Base-by-base conservation (phyloP, 129 eudicot genomes). In the Helianthus annuus region DNA sequence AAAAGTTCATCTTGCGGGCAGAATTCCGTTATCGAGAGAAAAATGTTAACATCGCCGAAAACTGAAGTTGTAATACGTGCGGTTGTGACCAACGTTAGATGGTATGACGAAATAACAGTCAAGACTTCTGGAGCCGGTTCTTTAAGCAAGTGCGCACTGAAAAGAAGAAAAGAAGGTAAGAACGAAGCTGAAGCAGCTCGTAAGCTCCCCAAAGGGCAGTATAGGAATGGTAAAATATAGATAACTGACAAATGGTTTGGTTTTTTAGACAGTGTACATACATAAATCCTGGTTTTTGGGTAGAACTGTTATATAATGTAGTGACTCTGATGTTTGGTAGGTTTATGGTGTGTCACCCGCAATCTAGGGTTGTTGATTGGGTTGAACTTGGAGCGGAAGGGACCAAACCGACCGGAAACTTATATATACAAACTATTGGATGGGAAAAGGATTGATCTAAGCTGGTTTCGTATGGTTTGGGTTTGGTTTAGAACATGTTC, bases 1-100 rank as follows among this genome's bases (percentile, higher is more conserved):
- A 72, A 77, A 40, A 83, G 83, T 58, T 72, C 85, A 19, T 34
- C 76, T 51, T 84, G 91, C 17, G 97, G 97, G 64, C 96, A 88
- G 57, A 84, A 68, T 61, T 82, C 89, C 22, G 64, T 89, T 38
- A 60, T 91, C 1, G 97, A 88, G 78, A 84, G 82, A 69, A 84
- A 56, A 49, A 64, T 75, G 22, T 53, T 68, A 16, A 60, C 76
- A 65, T 64, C 53, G 11, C 93, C 96, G 56, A 86, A 82, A 72
- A 84, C 72, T 19, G 93, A 88, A 65, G 61, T 71, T 53, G 36
- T 61, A 15, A 79, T 78, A 42, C 84, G 82, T 74, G 96, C 93
- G 55, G 64, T 92, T 27, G 89, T 80, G 14, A 92, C 97, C 59
- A 88, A 86, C 62, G 75, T 84, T 14, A 51, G 73, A 7, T 78